These are phyloP conservation scores for Leptographium wingfieldii DNA, from an alignment of 2,329 filamentous ascomycete species.

Conservation along the genomic window DNA sequence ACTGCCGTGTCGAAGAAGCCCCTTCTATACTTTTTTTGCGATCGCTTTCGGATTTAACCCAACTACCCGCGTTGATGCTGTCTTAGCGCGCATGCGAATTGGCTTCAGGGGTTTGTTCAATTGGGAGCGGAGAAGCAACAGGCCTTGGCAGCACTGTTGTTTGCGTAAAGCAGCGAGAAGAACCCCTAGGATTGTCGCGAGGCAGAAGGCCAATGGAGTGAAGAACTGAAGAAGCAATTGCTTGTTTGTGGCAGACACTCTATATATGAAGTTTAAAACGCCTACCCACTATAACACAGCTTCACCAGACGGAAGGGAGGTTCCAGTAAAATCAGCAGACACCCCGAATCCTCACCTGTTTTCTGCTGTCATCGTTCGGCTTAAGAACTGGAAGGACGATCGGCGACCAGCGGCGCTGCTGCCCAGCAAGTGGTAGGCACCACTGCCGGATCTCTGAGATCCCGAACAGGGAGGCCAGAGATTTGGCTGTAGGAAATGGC, in stretches of 20 bases:
- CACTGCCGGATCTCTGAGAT: constrained; percentile 6
- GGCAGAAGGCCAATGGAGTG: neutral
- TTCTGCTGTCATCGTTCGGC: neutral
- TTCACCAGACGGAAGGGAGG: neutral
- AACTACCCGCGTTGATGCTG: neutral
- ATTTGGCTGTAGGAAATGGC: constrained; percentile 5
- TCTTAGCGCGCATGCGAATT: neutral
- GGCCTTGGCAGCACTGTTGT: neutral
- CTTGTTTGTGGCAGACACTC: neutral
- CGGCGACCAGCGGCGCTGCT: neutral
- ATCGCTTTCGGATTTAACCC: neutral
- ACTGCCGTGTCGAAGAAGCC: too few relatives aligned
- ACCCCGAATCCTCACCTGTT: neutral
- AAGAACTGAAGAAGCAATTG: neutral
- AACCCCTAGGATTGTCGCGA: neutral
- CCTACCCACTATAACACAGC: neutral
- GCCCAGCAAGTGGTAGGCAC: constrained; percentile 3
- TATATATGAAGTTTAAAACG: neutral
- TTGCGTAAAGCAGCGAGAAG: neutral
- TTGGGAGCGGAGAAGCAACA: neutral
- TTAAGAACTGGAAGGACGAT: neutral
- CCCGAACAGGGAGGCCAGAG: constrained; percentile 1
- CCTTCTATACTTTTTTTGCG: neutral
- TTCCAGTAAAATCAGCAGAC: constrained; percentile 2
- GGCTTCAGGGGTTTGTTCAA: neutral